phyloP scores from a whole-genome alignment of 1,284 basidiomycete genomes.

The Papiliotrema flavescens region DNA sequence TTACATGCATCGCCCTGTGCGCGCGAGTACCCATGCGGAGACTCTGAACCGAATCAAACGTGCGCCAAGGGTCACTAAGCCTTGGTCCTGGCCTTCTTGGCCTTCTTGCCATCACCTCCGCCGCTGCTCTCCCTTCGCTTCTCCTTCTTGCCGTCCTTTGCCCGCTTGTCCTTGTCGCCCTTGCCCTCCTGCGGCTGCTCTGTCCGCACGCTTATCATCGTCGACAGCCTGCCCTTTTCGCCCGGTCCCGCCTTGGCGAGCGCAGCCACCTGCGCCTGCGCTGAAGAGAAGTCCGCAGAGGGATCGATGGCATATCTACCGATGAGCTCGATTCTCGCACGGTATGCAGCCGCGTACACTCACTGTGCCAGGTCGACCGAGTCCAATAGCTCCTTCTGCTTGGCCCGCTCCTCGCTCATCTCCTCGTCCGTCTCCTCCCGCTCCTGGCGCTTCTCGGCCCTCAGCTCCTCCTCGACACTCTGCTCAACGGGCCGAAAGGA shows the following conservation, averaged over 20 bases:
- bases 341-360: slow-evolving; percentile 38
- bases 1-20: too few species aligned
- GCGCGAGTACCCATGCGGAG: too few species aligned
- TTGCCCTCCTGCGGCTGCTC: slow-evolving; percentile 51
- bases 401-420: slow-evolving; percentile 25
- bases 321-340: neutral
- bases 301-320: slow-evolving; percentile 74
- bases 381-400: slow-evolving; percentile 77
- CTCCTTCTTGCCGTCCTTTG: slow-evolving; percentile 54
- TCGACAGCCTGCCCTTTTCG: slow-evolving; percentile 54
- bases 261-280: slow-evolving; percentile 65
- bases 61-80: neutral
- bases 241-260: slow-evolving; percentile 48
- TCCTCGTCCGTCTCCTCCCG: slow-evolving; percentile 33
- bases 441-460: slow-evolving; percentile 59
- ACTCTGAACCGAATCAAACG: neutral
- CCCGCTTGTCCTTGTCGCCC: slow-evolving; percentile 57
- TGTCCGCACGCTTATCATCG: slow-evolving; percentile 70
- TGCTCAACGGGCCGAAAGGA: slow-evolving; percentile 58
- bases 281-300: slow-evolving; percentile 66
- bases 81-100: slow-evolving; percentile 15
- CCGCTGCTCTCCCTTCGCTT: slow-evolving; percentile 30
- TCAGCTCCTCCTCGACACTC: slow-evolving; percentile 56
- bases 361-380: slow-evolving; percentile 79
- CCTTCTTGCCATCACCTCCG: slow-evolving; percentile 8